Evolutionary conservation across 371 early-diverging fungal genomes (phyloP).

Genomic region (Lichtheimia ramosa): DNA sequence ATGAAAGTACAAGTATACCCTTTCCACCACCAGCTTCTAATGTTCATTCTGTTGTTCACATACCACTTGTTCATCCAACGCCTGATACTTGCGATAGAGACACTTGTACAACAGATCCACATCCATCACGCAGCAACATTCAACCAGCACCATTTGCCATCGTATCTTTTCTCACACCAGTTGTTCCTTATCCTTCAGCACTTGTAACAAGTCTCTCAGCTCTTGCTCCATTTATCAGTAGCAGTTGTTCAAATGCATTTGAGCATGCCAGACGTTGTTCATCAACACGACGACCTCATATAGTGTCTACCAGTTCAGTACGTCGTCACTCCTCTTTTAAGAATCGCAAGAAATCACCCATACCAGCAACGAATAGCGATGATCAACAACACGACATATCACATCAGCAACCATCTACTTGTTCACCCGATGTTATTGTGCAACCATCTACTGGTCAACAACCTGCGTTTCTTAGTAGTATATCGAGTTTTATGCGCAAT

Average conservation of each 20-base stretch:
- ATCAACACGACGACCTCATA: not conserved
- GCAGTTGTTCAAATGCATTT: slow-evolving; percentile 40
- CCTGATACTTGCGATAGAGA: slow-evolving; percentile 12
- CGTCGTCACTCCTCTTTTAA: slow-evolving; percentile 1
- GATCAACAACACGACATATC: too few species aligned
- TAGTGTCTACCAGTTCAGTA: not conserved
- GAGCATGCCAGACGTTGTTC: slow-evolving; percentile 17
- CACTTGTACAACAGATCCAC: slow-evolving; percentile 10
- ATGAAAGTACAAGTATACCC: slow-evolving; percentile 28
- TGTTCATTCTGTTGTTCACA: slow-evolving; percentile 59
- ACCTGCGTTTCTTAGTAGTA: slow-evolving; percentile 26
- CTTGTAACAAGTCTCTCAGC: slow-evolving; percentile 46
- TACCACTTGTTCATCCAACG: slow-evolving; percentile 52
- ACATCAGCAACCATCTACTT: too few species aligned
- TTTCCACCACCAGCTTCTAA: slow-evolving; percentile 48
- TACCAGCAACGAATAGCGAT: slow-evolving; percentile 9
- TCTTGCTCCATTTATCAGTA: slow-evolving; percentile 57
- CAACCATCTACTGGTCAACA: slow-evolving; percentile 7
- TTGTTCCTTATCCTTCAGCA: slow-evolving; percentile 60
- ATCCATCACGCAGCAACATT: not conserved
- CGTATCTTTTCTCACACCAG: slow-evolving; percentile 58
- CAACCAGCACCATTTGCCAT: slow-evolving; percentile 59
- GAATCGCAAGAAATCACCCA: slow-evolving; percentile 8
- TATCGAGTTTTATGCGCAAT: slow-evolving; percentile 29
- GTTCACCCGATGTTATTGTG: too few species aligned